A percentile compares a stretch with the other conserved stretches of the same genome.
These are phyloP conservation scores for Aspergillus affinis DNA, from an alignment of 495 filamentous ascomycete species.

Conservation along the genomic window DNA sequence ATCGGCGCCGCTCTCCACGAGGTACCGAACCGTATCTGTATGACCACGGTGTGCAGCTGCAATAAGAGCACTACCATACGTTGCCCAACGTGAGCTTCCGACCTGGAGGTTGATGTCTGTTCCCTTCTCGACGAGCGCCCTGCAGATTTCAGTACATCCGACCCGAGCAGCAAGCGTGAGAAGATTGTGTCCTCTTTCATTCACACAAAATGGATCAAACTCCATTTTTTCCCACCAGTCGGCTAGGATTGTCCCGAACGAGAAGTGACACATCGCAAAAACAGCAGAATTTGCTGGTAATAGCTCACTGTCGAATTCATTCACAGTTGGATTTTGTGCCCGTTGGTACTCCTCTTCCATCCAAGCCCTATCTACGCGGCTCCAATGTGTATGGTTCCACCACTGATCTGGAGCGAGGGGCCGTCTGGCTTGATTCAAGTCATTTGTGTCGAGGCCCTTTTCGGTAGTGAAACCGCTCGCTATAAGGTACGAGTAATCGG, in stretches of 20 bases:
- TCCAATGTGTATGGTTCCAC: too few relatives aligned
- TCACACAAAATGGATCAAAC: slow-evolving; percentile 8
- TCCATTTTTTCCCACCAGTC: slow-evolving; percentile 29
- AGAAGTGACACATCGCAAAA: slow-evolving; percentile 29
- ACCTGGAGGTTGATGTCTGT: slow-evolving; percentile 21
- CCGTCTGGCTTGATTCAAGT: not conserved
- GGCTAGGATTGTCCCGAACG: slow-evolving; percentile 21
- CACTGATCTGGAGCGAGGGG: too few relatives aligned
- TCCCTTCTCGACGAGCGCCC: slow-evolving; percentile 19
- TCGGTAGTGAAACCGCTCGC: too few relatives aligned
- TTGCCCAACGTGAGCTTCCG: not conserved
- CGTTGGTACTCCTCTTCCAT: too few relatives aligned
- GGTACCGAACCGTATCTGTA: slow-evolving; percentile 19
- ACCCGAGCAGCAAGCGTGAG: slow-evolving; percentile 20
- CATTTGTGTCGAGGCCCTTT: not conserved
- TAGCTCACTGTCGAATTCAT: slow-evolving; percentile 7
- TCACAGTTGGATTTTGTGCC: not conserved
- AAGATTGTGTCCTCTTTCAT: slow-evolving; percentile 13
- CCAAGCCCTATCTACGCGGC: too few relatives aligned
- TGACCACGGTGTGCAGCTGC: slow-evolving; percentile 21
- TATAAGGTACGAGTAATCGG: too few relatives aligned
- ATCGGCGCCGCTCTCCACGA: slow-evolving; percentile 30
- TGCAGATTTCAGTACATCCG: slow-evolving; percentile 18
- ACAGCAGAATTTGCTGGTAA: slow-evolving; percentile 8
- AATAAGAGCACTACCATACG: slow-evolving; percentile 28